phyloP scores from a whole-genome alignment of 2,329 filamentous ascomycete species.

The Fusarium duplospermum region DNA sequence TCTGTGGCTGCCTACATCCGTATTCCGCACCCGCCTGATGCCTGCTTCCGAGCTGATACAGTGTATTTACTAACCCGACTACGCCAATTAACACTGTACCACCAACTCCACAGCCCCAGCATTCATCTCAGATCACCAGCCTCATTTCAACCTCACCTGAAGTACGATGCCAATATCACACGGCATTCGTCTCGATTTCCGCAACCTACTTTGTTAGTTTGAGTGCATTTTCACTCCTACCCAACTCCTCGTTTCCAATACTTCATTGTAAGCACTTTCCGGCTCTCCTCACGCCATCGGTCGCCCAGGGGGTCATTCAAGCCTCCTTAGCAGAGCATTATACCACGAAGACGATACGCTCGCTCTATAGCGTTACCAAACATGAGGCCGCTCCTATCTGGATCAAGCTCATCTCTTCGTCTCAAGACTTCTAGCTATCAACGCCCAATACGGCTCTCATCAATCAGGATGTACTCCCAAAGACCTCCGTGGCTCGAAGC shows the following conservation, averaged over 20 bases:
- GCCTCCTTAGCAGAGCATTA: neutral
- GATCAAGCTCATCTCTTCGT: neutral
- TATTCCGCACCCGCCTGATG: neutral
- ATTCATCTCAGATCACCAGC: constrained; percentile 35
- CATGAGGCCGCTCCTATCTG: constrained; percentile 11
- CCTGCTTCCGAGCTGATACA: neutral
- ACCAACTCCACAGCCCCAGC: constrained; percentile 39
- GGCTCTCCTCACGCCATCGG: neutral
- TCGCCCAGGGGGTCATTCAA: neutral
- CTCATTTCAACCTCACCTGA: constrained; percentile 34
- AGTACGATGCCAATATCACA: constrained; percentile 11
- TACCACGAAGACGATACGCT: constrained; percentile 7
- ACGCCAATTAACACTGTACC: neutral
- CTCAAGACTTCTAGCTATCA: neutral
- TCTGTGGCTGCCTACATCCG: neutral
- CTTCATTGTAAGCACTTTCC: neutral
- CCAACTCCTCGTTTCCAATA: neutral
- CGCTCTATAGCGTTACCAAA: neutral
- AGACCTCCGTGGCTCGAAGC: constrained; percentile 50
- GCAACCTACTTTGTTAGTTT: neutral
- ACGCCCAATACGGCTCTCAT: neutral
- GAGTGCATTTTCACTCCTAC: neutral
- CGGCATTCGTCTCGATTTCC: neutral
- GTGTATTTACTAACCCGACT: neutral
- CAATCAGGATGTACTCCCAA: constrained; percentile 41